These are phyloP conservation scores for Clavispora carvajalis DNA, from an alignment of 805 yeast species.

Conservation along the genomic window DNA sequence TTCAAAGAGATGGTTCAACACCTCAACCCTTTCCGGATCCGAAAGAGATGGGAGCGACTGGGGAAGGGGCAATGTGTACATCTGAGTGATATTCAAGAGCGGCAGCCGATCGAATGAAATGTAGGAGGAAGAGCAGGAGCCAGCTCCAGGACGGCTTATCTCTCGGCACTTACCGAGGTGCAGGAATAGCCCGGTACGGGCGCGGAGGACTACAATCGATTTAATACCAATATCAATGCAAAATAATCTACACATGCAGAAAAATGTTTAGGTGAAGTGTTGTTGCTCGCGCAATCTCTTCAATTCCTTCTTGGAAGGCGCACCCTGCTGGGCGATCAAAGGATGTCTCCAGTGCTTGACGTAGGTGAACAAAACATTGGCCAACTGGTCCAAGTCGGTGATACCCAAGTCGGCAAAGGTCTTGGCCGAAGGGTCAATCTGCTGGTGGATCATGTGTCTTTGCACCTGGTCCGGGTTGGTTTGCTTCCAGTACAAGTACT, in stretches of 20 bases:
- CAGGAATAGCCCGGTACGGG: neutral
- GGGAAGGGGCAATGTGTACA: slow-evolving; percentile 9
- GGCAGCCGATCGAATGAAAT: no score
- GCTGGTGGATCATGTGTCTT: slow-evolving; percentile 67
- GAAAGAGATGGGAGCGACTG: slow-evolving; percentile 11
- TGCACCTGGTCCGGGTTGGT: slow-evolving; percentile 70
- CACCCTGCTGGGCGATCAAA: slow-evolving; percentile 42
- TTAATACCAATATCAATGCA: slow-evolving; percentile 2
- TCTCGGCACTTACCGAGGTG: slow-evolving; percentile 1
- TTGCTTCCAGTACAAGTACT: slow-evolving; percentile 40
- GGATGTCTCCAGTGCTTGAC: slow-evolving; percentile 49
- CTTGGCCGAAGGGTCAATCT: slow-evolving; percentile 52
- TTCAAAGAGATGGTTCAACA: slow-evolving; percentile 59
- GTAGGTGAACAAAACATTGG: slow-evolving; percentile 40
- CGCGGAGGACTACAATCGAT: no score
- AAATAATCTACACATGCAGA: slow-evolving; percentile 10
- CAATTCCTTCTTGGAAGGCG: slow-evolving; percentile 35
- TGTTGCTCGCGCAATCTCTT: slow-evolving; percentile 40
- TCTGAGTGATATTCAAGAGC: no score
- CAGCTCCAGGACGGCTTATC: no score
- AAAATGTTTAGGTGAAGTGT: slow-evolving; percentile 31
- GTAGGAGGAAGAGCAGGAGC: no score
- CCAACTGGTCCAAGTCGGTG: slow-evolving; percentile 38
- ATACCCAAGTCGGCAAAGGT: slow-evolving; percentile 71
- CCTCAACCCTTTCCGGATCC: slow-evolving; percentile 25